A percentile compares a stretch with the other conserved stretches of the same genome.
Evolutionary conservation across 2,329 filamentous ascomycete genomes (phyloP).

Genomic region (Pseudopyricularia javanii): DNA sequence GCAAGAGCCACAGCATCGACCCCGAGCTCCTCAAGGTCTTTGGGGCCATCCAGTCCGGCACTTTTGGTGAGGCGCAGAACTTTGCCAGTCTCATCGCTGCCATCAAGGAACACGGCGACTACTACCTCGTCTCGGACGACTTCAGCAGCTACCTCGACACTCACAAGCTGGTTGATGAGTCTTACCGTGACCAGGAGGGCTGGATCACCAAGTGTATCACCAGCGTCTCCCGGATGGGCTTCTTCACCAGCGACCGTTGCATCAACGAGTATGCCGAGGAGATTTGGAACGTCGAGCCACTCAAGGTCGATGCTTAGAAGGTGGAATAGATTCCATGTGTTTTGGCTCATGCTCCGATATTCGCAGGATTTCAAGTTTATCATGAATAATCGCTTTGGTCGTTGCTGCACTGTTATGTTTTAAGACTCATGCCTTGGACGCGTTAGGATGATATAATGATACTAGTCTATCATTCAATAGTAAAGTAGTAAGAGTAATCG

Average conservation of each 20-base stretch:
- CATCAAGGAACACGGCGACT: slow-evolving; percentile 88
- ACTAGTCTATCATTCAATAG: no score
- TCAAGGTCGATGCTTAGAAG: slow-evolving; percentile 28
- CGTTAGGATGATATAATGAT: no score
- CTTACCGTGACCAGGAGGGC: slow-evolving; percentile 82
- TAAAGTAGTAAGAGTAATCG: no score
- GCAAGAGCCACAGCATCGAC: slow-evolving; percentile 60
- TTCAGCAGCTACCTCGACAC: slow-evolving; percentile 93
- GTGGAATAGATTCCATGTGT: neutral
- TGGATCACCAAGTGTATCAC: slow-evolving; percentile 88
- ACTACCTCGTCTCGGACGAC: slow-evolving; percentile 95
- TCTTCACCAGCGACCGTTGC: slow-evolving; percentile 90
- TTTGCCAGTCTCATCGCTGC: slow-evolving; percentile 77
- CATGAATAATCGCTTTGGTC: neutral
- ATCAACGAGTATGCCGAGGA: slow-evolving; percentile 95
- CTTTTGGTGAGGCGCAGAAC: slow-evolving; percentile 65
- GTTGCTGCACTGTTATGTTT: no score
- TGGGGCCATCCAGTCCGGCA: slow-evolving; percentile 63
- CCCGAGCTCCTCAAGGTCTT: slow-evolving; percentile 71
- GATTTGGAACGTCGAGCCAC: slow-evolving; percentile 93
- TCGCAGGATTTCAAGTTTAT: neutral
- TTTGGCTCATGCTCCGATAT: neutral
- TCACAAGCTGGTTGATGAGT: slow-evolving; percentile 79
- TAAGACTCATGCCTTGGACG: no score
- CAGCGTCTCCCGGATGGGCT: slow-evolving; percentile 87